Base-by-base conservation (phyloP, 768 basidiomycete genomes). In the Russula sp. region DNA sequence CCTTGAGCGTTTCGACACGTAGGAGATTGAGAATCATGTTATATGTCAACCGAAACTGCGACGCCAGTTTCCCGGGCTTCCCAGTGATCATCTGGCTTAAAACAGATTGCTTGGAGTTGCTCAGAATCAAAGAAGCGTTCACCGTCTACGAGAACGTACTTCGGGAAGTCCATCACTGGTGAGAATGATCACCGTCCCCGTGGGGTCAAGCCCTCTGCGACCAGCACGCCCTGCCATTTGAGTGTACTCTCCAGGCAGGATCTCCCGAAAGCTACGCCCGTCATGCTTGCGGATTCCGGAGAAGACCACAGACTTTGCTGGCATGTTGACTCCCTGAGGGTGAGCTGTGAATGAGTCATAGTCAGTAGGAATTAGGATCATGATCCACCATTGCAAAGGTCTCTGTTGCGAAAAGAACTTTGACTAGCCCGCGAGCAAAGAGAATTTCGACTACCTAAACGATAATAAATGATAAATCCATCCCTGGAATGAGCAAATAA, bases 161-260 rank as follows among this genome's bases (percentile, higher is more conserved):
- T 97, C 92, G 20, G 97, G 96, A 10, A 97, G 72, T 34, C 88
- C 83, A 65, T 93, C 90, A 64, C 86, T 86, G 0, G 85, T 84
- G 52, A 91, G 80, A 56, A 99, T 90, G 67, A 99, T 86, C 10
- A 99, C 97, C 0, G 95, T 97, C 41, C 97, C 97, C 0, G 94
- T 98, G 5, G 88, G 77, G 71, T 99, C 97, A 34, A 99, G 77
- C 11, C 97, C 97, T 72, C 97, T 88, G 38, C 97, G 86, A 25
- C 97, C 97, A 16, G 97, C 97, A 66, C 97, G 88, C 6, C 97
- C 97, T 8, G 97, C 95, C 97, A 99, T 99, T 69, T 99, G 97
- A 0, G 96, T 99, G 70, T 98, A 98, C 74, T 94, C 93, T 43
- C 91, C 94, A 29, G 93, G 88, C 1, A 92, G 74, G 38, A 96